Conservation (phyloP, 768 basidiomycete species). For the Lactarius hengduanensis region DNA sequence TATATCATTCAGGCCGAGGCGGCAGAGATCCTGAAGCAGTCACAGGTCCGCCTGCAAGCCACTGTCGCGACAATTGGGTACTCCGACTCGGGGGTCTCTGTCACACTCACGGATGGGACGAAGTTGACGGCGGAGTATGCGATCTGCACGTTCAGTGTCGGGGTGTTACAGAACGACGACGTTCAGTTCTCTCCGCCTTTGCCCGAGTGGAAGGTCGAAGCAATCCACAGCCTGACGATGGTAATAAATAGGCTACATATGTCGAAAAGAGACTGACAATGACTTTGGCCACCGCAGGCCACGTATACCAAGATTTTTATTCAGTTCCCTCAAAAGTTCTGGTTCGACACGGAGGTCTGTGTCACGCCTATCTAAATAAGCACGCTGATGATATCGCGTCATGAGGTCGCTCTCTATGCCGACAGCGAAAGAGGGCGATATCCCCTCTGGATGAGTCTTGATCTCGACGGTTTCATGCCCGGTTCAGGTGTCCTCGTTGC, state of each 20-base stretch:
- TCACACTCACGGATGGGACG: slow-evolving; percentile 35
- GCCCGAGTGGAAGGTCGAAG: slow-evolving; percentile 59
- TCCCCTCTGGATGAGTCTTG: slow-evolving; percentile 65
- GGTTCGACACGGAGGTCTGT: slow-evolving; percentile 7
- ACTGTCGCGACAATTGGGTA: slow-evolving; percentile 44
- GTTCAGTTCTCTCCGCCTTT: slow-evolving; percentile 48
- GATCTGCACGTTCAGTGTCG: slow-evolving; percentile 65
- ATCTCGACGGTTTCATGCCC: slow-evolving; percentile 53
- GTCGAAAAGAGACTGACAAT: not conserved
- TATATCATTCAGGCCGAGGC: slow-evolving; percentile 55
- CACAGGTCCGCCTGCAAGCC: slow-evolving; percentile 49
- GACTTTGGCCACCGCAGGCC: too few relatives aligned
- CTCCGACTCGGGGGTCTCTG: slow-evolving; percentile 52
- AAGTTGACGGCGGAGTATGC: slow-evolving; percentile 34
- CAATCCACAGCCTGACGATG: slow-evolving; percentile 62
- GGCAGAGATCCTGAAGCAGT: slow-evolving; percentile 44
- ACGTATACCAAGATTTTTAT: too few relatives aligned
- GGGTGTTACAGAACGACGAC: slow-evolving; percentile 43
- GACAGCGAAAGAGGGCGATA: slow-evolving; percentile 36
- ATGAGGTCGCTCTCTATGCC: slow-evolving; percentile 17
- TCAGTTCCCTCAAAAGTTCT: slow-evolving; percentile 8
- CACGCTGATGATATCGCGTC: not conserved
- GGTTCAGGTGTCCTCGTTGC: slow-evolving; percentile 56
- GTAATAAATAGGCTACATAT: slow-evolving; percentile 30
- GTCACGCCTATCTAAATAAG: not conserved